phyloP scores from a whole-genome alignment of 1,284 basidiomycete species.

The Fomes fomentarius region DNA sequence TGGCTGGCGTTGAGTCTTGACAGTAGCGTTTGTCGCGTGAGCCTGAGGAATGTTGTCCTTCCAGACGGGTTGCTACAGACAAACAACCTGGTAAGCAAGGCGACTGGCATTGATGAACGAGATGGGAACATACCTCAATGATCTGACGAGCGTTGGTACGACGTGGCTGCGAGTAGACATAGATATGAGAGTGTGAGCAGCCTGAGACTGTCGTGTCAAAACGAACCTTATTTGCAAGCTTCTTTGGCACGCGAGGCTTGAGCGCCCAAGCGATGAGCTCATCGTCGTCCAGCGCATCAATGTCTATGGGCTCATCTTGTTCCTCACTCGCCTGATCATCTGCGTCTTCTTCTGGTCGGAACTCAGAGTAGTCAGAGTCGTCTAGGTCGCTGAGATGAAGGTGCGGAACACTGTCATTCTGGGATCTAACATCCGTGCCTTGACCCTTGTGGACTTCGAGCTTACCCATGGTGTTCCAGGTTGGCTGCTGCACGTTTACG shows the following conservation, averaged over 20 bases:
- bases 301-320: background rate
- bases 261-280: background rate
- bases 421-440: too few relatives aligned
- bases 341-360: background rate
- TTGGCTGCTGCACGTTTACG: too few relatives aligned
- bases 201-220: background rate
- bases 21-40: too few relatives aligned
- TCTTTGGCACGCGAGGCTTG: background rate
- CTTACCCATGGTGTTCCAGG: too few relatives aligned
- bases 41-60: too few relatives aligned
- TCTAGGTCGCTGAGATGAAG: background rate
- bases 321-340: background rate
- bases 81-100: background rate
- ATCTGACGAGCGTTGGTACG: background rate
- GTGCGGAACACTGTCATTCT: too few relatives aligned
- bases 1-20: too few relatives aligned
- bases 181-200: background rate
- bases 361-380: background rate
- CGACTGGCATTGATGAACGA: background rate
- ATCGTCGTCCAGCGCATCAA: background rate
- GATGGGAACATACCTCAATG: background rate
- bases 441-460: too few relatives aligned
- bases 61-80: too few relatives aligned
- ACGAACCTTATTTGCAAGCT: background rate
- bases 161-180: background rate